Conservation (phyloP, 352 stramenopile species). For the Pythium sp. region DNA sequence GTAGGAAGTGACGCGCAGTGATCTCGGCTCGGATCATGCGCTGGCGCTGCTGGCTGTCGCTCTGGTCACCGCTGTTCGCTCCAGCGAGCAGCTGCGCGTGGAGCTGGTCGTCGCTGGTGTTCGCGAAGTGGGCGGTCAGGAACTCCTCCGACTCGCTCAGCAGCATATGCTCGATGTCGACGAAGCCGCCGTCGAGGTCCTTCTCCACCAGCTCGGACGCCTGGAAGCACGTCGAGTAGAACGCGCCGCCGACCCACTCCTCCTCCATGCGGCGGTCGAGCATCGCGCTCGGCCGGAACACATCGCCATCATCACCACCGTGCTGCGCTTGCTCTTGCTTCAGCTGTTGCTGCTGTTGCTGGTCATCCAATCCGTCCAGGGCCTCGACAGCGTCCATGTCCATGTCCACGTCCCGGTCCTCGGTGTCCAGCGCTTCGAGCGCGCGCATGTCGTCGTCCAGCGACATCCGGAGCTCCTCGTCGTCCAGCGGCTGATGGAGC, state of each 20-base stretch:
- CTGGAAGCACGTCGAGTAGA: conserved; percentile 34
- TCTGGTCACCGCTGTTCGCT: not conserved
- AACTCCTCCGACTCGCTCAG: conserved; percentile 37
- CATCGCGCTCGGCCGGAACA: conserved; percentile 67
- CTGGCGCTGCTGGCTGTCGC: conserved; percentile 21
- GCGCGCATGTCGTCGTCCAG: conserved; percentile 19
- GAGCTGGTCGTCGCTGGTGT: conserved; percentile 6
- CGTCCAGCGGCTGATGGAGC: conserved; percentile 10
- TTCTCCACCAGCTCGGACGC: conserved; percentile 20
- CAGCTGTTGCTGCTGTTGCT: not conserved
- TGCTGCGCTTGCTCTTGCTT: not conserved
- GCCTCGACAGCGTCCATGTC: conserved; percentile 12
- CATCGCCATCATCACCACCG: conserved; percentile 20
- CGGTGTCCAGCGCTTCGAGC: conserved; percentile 15
- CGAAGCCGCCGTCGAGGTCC: conserved; percentile 28
- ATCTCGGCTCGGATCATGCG: conserved; percentile 16
- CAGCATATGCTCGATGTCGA: conserved; percentile 73
- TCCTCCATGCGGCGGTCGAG: conserved; percentile 48
- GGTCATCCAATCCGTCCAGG: not conserved
- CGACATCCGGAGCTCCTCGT: conserved; percentile 14
- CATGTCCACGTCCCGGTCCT: conserved; percentile 8
- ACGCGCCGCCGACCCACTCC: conserved; percentile 31
- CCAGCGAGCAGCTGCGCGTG: not conserved
- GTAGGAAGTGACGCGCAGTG: conserved; percentile 17
- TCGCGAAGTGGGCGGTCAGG: conserved; percentile 24